Percentiles rank a stretch among this genome's conserved stretches.
Evolutionary conservation across 1,284 basidiomycete species (phyloP).

Genomic region (Ganoderma sinense): DNA sequence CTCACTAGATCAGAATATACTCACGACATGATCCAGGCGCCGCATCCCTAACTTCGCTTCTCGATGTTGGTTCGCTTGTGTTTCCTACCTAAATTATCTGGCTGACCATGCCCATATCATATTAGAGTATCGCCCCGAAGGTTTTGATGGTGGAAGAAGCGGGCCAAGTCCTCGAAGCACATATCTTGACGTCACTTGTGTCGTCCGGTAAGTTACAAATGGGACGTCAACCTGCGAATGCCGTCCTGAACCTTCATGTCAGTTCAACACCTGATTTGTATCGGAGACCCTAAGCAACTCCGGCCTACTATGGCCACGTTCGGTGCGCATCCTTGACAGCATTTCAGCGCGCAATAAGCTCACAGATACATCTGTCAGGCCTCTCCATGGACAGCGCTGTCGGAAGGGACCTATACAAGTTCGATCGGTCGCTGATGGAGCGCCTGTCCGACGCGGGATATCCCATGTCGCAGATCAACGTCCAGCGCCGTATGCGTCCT

Average conservation of each 20-base stretch:
- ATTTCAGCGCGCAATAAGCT: not conserved
- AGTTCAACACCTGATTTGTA: slow-evolving; percentile 35
- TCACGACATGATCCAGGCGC: slow-evolving; percentile 52
- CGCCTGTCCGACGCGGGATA: slow-evolving; percentile 47
- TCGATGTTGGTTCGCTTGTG: slow-evolving; percentile 50
- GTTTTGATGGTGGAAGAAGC: slow-evolving; percentile 58
- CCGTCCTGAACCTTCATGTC: not conserved
- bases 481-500: slow-evolving; percentile 54
- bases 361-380: slow-evolving; percentile 32
- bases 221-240: not conserved
- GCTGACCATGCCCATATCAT: not conserved
- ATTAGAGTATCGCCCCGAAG: slow-evolving; percentile 44
- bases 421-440: slow-evolving; percentile 58
- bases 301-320: slow-evolving; percentile 72
- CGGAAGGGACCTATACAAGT: slow-evolving; percentile 47
- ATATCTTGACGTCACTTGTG: slow-evolving; percentile 68
- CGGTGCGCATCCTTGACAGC: slow-evolving; percentile 45
- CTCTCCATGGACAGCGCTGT: slow-evolving; percentile 49
- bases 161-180: slow-evolving; percentile 81
- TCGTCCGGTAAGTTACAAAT: slow-evolving; percentile 37
- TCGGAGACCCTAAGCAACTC: slow-evolving; percentile 59
- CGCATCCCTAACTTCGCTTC: slow-evolving; percentile 64
- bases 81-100: not conserved
- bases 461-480: slow-evolving; percentile 50
- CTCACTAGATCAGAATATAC: not conserved